Evolutionary conservation across 768 basidiomycete species (phyloP).

Genomic region (Fistulinella prunicolor): DNA sequence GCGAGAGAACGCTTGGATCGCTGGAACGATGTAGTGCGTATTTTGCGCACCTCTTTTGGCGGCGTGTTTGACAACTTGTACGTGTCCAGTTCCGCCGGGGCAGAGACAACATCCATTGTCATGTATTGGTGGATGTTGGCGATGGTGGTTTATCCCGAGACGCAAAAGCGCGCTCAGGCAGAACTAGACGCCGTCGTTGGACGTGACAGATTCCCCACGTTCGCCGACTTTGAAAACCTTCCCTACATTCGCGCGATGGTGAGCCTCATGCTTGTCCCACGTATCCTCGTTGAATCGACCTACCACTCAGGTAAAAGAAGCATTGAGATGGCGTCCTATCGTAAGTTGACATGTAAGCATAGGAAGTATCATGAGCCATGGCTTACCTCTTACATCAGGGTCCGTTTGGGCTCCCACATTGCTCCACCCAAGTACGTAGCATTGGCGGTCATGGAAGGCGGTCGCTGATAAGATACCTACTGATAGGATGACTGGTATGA

Average conservation of each 20-base stretch:
- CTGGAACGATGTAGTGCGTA: constrained; percentile 13
- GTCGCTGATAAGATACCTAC: background rate
- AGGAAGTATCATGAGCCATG: background rate
- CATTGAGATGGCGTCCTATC: constrained; percentile 8
- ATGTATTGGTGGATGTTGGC: constrained; percentile 22
- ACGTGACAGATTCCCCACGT: constrained; percentile 14
- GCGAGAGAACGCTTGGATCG: constrained; percentile 17
- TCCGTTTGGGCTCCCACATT: constrained; percentile 4
- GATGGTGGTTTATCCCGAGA: constrained; percentile 26
- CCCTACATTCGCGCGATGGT: constrained; percentile 9
- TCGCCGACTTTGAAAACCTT: constrained; percentile 6
- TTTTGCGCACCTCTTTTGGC: background rate
- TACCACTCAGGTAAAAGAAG: constrained; percentile 8
- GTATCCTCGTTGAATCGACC: too few relatives aligned
- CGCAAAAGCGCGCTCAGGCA: constrained; percentile 23
- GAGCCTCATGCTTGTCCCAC: background rate
- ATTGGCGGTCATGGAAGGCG: background rate
- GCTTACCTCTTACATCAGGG: background rate
- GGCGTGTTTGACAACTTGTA: background rate
- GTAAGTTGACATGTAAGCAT: background rate
- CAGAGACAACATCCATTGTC: constrained; percentile 3
- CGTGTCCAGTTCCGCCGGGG: constrained; percentile 2
- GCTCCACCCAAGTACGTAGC: constrained; percentile 2
- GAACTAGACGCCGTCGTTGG: constrained; percentile 28
- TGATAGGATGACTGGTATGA: constrained; percentile 20